phyloP scores from a whole-genome alignment of 805 yeast genomes.

The Nakazawaea sp. region DNA sequence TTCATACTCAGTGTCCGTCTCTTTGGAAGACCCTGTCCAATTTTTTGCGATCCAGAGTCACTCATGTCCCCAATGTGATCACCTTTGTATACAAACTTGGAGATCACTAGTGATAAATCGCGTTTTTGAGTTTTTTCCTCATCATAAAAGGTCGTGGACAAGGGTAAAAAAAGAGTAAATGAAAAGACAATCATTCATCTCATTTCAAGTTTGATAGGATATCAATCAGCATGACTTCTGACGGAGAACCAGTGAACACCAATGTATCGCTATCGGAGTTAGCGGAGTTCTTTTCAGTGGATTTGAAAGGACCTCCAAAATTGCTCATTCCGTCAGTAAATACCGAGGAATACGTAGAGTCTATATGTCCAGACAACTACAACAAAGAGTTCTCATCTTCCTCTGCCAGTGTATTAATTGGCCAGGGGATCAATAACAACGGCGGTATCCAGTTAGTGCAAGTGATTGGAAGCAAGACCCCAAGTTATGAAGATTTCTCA shows the following conservation, averaged over 20 bases:
- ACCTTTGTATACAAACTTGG: too few species aligned
- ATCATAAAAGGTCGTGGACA: too few species aligned
- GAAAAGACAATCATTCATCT: too few species aligned
- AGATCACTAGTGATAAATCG: too few species aligned
- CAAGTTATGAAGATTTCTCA: constrained; percentile 26
- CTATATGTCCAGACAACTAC: constrained; percentile 6
- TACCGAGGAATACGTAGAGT: constrained; percentile 7
- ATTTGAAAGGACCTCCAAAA: constrained; percentile 2
- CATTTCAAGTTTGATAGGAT: too few species aligned
- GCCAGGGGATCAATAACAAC: constrained; percentile 27
- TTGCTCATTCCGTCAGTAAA: constrained; percentile 5
- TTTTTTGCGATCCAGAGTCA: too few species aligned
- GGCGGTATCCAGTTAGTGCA: constrained; percentile 25
- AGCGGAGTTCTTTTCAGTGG: constrained; percentile 1
- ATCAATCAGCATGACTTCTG: too few species aligned
- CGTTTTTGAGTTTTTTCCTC: too few species aligned
- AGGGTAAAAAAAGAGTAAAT: too few species aligned
- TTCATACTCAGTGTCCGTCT: background rate
- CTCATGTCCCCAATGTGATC: too few species aligned
- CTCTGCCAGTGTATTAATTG: constrained; percentile 14
- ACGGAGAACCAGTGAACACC: constrained; percentile 1
- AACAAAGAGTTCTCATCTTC: constrained; percentile 6
- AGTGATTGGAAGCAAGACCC: constrained; percentile 20
- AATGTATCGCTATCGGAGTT: constrained; percentile 4
- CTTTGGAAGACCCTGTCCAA: background rate